phyloP scores from a whole-genome alignment of 2,329 filamentous ascomycete species.

The Alternaria metachromatica region DNA sequence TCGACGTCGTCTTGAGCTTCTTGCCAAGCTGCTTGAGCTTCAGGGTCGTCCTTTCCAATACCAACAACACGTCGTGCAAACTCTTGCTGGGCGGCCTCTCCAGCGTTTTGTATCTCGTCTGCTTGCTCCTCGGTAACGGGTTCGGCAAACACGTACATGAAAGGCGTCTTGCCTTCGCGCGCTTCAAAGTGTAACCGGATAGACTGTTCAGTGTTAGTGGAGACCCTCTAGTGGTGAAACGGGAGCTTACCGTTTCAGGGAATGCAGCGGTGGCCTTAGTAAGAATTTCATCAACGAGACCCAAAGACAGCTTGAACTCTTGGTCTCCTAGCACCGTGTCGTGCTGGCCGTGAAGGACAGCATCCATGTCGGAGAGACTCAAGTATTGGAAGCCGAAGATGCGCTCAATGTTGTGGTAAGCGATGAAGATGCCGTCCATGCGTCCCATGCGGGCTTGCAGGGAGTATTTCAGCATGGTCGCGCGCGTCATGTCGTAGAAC shows the following conservation, averaged over 20 bases:
- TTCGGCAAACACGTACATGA: slow-evolving; percentile 90
- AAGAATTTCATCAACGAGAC: slow-evolving; percentile 79
- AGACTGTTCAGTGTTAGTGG: slow-evolving; percentile 54
- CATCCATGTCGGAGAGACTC: slow-evolving; percentile 83
- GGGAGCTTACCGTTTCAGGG: slow-evolving; percentile 63
- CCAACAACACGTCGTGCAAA: slow-evolving; percentile 70
- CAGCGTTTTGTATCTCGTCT: slow-evolving; percentile 72
- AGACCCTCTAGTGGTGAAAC: not conserved
- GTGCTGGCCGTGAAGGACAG: slow-evolving; percentile 80
- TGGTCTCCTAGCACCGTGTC: slow-evolving; percentile 73
- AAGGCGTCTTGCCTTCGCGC: slow-evolving; percentile 63
- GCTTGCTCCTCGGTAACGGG: slow-evolving; percentile 79
- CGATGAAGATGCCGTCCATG: slow-evolving; percentile 98
- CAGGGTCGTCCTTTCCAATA: slow-evolving; percentile 33
- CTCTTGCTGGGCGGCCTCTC: slow-evolving; percentile 68
- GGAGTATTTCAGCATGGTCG: slow-evolving; percentile 95
- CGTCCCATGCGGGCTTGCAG: slow-evolving; percentile 95
- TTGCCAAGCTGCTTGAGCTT: slow-evolving; percentile 42
- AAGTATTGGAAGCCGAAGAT: slow-evolving; percentile 99
- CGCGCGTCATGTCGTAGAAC: slow-evolving; percentile 94
- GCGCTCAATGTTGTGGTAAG: slow-evolving; percentile 91
- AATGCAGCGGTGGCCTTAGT: slow-evolving; percentile 76
- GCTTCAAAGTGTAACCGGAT: slow-evolving; percentile 85
- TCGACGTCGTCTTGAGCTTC: slow-evolving; percentile 41
- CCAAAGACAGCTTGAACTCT: slow-evolving; percentile 84